These are phyloP conservation scores for Gynandropsis gynandra DNA, from an alignment of 345 rosid species.

Conservation along the genomic window DNA sequence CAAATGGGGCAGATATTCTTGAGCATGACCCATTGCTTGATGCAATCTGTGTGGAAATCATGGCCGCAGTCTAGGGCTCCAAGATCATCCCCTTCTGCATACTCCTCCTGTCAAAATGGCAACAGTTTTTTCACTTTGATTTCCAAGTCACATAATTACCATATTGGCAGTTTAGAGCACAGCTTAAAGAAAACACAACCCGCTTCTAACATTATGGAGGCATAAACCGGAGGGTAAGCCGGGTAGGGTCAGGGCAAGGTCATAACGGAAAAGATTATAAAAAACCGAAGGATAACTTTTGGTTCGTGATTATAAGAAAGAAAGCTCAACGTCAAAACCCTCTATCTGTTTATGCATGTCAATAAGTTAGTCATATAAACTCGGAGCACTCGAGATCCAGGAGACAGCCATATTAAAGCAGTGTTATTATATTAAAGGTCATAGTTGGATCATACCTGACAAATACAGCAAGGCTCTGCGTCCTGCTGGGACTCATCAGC, in stretches of 20 bases:
- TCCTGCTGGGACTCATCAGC: constrained; percentile 31
- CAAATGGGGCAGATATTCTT: constrained; percentile 92
- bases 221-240: no score
- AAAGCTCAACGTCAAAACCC: no score
- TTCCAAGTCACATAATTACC: constrained; percentile 3
- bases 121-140: constrained; percentile 13
- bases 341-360: no score
- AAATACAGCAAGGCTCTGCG: constrained; percentile 78
- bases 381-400: no score
- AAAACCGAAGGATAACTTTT: no score
- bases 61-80: constrained; percentile 83
- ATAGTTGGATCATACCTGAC: constrained; percentile 47
- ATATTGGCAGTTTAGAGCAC: not conserved
- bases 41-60: constrained; percentile 61
- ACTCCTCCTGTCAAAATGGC: constrained; percentile 58
- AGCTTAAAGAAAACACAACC: not conserved
- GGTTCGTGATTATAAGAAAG: no score
- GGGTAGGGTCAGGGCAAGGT: no score
- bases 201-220: not conserved
- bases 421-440: not conserved
- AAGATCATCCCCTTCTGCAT: constrained; percentile 54
- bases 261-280: no score
- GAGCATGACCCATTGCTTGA: constrained; percentile 76
- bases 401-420: not conserved
- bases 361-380: no score